Evolutionary conservation across 352 stramenopile species (phyloP).

Genomic region (Blastocystis hominis): DNA sequence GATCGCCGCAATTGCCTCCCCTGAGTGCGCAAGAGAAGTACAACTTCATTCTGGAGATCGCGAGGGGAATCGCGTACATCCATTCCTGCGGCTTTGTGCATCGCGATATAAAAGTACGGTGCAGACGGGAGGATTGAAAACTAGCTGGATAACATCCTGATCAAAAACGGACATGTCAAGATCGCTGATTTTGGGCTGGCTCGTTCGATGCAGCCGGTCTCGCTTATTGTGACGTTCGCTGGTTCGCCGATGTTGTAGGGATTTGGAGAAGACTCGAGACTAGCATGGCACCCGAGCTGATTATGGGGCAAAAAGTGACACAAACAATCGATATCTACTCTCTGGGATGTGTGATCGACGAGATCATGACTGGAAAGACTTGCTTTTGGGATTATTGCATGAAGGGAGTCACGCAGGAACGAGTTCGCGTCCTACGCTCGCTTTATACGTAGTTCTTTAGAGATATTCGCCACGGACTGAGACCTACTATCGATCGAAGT

Average conservation of each 20-base stretch:
- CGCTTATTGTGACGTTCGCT: neutral
- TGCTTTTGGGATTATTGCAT: neutral
- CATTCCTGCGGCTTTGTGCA: neutral
- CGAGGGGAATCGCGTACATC: conserved; percentile 13
- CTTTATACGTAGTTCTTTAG: neutral
- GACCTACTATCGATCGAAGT: neutral
- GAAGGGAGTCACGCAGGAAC: neutral
- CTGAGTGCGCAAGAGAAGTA: neutral
- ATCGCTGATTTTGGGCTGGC: conserved; percentile 40
- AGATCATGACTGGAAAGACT: neutral
- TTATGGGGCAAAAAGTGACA: neutral
- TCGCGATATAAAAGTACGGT: conserved; percentile 4
- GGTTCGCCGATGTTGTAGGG: conserved; percentile 16
- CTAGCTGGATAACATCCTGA: conserved; percentile 28
- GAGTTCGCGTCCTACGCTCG: neutral
- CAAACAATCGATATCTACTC: conserved; percentile 8
- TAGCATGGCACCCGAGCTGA: conserved; percentile 47
- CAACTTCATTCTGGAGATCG: conserved; percentile 19
- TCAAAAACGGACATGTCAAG: conserved; percentile 42
- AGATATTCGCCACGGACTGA: neutral
- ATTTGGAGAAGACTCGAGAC: neutral
- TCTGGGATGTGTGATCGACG: conserved; percentile 37
- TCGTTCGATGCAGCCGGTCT: neutral
- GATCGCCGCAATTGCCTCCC: neutral
- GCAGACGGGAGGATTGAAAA: too few species aligned